Conservation (phyloP, 2,329 filamentous ascomycete genomes). For the Pleoardoris graminearum region DNA sequence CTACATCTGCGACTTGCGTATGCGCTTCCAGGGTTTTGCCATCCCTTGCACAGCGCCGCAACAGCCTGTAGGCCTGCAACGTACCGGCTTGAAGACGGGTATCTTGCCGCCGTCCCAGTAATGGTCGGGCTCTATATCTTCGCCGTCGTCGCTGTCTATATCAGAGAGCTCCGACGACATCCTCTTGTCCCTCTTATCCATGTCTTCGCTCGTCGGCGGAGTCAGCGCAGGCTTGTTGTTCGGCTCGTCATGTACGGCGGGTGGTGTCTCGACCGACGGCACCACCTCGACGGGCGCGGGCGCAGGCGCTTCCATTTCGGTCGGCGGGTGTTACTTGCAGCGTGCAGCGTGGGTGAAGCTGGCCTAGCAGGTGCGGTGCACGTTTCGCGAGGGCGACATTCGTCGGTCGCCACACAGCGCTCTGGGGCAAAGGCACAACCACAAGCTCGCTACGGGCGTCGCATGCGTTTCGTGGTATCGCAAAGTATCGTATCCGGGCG, state of each 20-base stretch:
- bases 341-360: slow-evolving; percentile 20
- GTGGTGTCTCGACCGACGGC: slow-evolving; percentile 38
- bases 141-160: slow-evolving; percentile 54
- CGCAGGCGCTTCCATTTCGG: slow-evolving; percentile 33
- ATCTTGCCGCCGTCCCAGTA: slow-evolving; percentile 83
- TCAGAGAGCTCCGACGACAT: slow-evolving; percentile 55
- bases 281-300: slow-evolving; percentile 25
- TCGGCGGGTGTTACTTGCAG: slow-evolving; percentile 1
- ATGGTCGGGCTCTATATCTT: slow-evolving; percentile 80
- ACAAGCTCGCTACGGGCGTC: slow-evolving; percentile 27
- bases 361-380: slow-evolving; percentile 29
- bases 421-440: slow-evolving; percentile 20
- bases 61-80: slow-evolving; percentile 37
- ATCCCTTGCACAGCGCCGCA: slow-evolving; percentile 8
- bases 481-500: slow-evolving; percentile 9
- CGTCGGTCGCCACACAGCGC: slow-evolving; percentile 33
- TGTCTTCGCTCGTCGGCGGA: slow-evolving; percentile 57
- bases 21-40: background rate
- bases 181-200: slow-evolving; percentile 50
- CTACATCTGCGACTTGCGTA: background rate
- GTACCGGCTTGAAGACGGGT: slow-evolving; percentile 86
- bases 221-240: slow-evolving; percentile 50
- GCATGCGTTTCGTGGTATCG: slow-evolving; percentile 18
- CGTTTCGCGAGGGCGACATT: slow-evolving; percentile 31
- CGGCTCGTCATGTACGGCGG: slow-evolving; percentile 26